Base-by-base conservation (phyloP, 441 rosid species). In the Erysimum cheiri region DNA sequence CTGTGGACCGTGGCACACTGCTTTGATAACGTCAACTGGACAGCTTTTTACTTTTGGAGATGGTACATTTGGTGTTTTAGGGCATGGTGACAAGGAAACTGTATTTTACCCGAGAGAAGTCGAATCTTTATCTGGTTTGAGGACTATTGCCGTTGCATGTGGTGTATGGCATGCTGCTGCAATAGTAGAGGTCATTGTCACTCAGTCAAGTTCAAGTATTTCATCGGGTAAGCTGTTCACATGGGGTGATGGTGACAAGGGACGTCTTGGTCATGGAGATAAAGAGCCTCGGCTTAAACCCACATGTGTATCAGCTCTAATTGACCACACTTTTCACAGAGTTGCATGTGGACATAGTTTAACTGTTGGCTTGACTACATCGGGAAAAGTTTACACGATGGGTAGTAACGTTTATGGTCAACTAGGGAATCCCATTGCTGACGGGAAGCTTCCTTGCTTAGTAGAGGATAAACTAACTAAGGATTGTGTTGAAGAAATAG, bases 81-180 rank as follows among this genome's bases (percentile, higher is more conserved):
- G 98, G 40, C 98, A 93, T 29, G 97, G 98, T n/a, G 91, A 87
- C 80, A 78, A 81, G 75, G 93, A 87, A 80, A 84, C 71, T 71
- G 81, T 88, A 70, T 67, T 78, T 49, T 84, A 77, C 81, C 98
- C 97, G 1, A 87, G 88, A 78, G 97, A 91, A 86, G 96, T 93
- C 39, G 88, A 89, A 58, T 91, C 97, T 71, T 85, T 93, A 4
- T 83, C 86, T 3, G 98, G 98, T 68, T 81, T 91, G 82, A 85
- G 88, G 79, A 93, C 96, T 36, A 81, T 89, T 71, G 87, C 93
- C 9, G 96, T 84, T 50, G 90, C 97, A 19, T 93, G 96, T 76
- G 98, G 98, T 35, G 98, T 93, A 47, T 93, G 98, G 98, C 98
- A 93, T 77, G 89, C 96, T 70, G 96, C 98, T 81, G 97, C 98